A percentile compares a stretch with the other conserved stretches of the same genome.
Conservation (phyloP, 1,139 yeast genomes). For the Suhomyces guaymorum region DNA sequence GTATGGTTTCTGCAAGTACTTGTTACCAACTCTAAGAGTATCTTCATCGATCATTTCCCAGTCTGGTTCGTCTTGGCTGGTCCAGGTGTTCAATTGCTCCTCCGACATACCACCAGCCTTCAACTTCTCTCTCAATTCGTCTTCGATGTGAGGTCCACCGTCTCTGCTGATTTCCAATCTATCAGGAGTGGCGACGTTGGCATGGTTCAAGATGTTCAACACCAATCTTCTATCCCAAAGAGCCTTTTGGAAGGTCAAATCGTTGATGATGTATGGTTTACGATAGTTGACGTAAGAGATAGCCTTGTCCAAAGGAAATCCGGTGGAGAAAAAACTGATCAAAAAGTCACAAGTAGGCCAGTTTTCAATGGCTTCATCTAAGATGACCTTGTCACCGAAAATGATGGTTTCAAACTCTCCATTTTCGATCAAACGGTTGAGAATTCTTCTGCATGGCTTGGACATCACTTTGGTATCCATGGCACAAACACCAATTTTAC, state of each 20-base stretch:
- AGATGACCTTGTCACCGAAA: slow-evolving; percentile 95
- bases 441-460: slow-evolving; percentile 90
- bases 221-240: slow-evolving; percentile 96
- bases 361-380: slow-evolving; percentile 89
- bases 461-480: slow-evolving; percentile 97
- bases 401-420: slow-evolving; percentile 97
- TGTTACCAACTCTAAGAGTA: slow-evolving; percentile 76
- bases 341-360: slow-evolving; percentile 99
- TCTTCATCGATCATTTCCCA: slow-evolving; percentile 93
- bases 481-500: slow-evolving; percentile 97
- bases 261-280: slow-evolving; percentile 88
- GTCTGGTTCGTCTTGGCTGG: slow-evolving; percentile 70
- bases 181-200: slow-evolving; percentile 83
- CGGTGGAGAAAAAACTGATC: slow-evolving; percentile 89
- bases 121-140: slow-evolving; percentile 51
- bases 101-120: slow-evolving; percentile 38
- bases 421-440: slow-evolving; percentile 82
- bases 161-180: slow-evolving; percentile 90
- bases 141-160: slow-evolving; percentile 89
- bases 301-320: slow-evolving; percentile 96
- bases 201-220: slow-evolving; percentile 74
- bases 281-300: slow-evolving; percentile 85
- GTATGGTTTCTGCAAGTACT: slow-evolving; percentile 77
- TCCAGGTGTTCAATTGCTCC: slow-evolving; percentile 56
- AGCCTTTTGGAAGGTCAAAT: slow-evolving; percentile 85